Conservation (phyloP, 805 yeast species). For the Kazachstania martiniae region DNA sequence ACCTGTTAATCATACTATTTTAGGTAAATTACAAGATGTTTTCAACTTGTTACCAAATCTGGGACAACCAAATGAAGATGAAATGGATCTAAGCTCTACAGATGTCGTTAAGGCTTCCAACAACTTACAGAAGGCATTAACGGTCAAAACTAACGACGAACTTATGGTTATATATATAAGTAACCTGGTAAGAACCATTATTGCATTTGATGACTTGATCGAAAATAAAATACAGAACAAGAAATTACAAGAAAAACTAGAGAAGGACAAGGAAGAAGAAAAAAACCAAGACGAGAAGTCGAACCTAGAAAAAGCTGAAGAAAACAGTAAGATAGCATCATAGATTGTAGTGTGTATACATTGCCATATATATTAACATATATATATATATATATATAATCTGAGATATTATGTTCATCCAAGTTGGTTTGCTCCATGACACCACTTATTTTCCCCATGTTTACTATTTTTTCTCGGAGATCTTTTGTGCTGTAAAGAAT, state of each 20-base stretch:
- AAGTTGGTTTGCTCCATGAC: too few species aligned
- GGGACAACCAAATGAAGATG: conserved; percentile 28
- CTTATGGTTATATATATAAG: conserved; percentile 88
- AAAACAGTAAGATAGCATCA: background rate
- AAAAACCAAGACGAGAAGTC: conserved; percentile 25
- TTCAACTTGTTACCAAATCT: conserved; percentile 88
- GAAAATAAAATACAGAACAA: conserved; percentile 89
- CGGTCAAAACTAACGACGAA: conserved; percentile 90
- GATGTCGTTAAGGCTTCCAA: conserved; percentile 29
- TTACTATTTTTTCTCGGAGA: too few species aligned
- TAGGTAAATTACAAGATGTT: conserved; percentile 89
- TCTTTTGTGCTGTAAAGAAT: too few species aligned
- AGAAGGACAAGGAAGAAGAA: conserved; percentile 22
- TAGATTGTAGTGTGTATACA: background rate
- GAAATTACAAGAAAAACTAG: conserved; percentile 29
- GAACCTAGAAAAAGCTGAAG: background rate
- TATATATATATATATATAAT: background rate
- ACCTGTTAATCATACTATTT: conserved; percentile 81
- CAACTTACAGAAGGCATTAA: conserved; percentile 68
- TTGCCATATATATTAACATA: background rate
- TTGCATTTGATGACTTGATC: conserved; percentile 92
- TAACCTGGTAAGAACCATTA: conserved; percentile 83
- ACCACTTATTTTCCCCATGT: too few species aligned
- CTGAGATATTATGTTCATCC: too few species aligned
- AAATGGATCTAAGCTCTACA: conserved; percentile 17